Evolutionary conservation across 78 protist species (phyloP).

Genomic region (Dictyostelium purpureum): DNA sequence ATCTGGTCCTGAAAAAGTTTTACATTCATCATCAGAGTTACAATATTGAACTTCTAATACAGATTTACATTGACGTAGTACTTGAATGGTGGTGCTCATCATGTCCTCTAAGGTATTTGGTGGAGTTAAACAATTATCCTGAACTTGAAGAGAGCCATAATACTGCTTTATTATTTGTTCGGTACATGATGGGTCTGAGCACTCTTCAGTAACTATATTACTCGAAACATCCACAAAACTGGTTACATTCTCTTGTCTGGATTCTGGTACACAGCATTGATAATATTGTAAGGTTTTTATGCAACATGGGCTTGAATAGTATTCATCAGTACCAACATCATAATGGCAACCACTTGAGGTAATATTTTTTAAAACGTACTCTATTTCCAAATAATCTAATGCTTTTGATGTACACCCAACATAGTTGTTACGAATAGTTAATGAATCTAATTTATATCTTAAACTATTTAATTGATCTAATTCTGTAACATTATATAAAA

Average conservation of each 20-base stretch:
- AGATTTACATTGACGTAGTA: background rate
- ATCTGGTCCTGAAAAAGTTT: background rate
- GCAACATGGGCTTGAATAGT: conserved; percentile 29
- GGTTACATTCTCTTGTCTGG: background rate
- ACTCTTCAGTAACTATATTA: background rate
- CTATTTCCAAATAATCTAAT: background rate
- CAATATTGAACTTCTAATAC: background rate
- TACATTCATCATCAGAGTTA: background rate
- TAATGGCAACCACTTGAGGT: background rate
- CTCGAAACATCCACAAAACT: background rate
- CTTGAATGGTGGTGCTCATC: background rate
- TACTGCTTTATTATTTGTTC: background rate
- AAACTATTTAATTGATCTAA: background rate
- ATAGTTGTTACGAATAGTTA: conserved; percentile 22
- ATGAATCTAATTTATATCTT: background rate
- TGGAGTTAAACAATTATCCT: background rate
- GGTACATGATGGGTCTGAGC: background rate
- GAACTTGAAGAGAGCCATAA: background rate
- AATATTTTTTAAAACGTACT: too few relatives aligned
- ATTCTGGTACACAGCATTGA: conserved; percentile 41
- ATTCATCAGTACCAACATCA: background rate
- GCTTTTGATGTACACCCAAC: background rate
- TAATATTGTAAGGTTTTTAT: background rate
- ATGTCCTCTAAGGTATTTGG: background rate
- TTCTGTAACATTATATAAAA: background rate